phyloP scores from a whole-genome alignment of 2,329 filamentous ascomycete species.

The Penicillium sclerotigenum region DNA sequence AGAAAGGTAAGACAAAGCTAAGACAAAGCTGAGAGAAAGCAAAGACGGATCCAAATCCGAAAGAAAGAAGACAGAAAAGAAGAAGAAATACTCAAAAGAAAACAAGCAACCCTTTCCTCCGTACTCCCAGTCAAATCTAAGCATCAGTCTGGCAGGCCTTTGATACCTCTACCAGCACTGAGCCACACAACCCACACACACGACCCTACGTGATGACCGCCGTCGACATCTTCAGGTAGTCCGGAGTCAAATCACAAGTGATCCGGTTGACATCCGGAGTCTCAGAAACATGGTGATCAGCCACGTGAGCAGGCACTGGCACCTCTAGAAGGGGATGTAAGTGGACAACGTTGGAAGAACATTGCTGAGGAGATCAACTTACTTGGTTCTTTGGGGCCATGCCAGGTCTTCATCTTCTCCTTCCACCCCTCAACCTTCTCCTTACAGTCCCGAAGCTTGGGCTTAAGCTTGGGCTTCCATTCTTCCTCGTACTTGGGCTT shows the following conservation, averaged over 20 bases:
- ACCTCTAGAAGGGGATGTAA: background rate
- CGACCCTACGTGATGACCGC: background rate
- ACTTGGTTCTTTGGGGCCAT: background rate
- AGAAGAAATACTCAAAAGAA: no score
- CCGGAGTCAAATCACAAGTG: background rate
- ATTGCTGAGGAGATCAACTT: background rate
- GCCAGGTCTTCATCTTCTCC: background rate
- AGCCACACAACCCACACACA: background rate
- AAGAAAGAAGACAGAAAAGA: background rate
- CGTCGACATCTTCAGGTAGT: constrained; percentile 1
- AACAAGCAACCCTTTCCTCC: background rate
- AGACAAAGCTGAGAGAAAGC: background rate
- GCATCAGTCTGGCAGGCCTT: background rate
- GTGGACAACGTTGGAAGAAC: background rate
- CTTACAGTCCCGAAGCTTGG: background rate
- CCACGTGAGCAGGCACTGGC: background rate
- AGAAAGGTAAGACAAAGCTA: background rate
- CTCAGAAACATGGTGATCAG: background rate
- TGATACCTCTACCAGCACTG: background rate
- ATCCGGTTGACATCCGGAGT: background rate
- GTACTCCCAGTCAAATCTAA: background rate
- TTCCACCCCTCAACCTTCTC: background rate
- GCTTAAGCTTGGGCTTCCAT: background rate
- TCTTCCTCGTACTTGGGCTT: background rate
- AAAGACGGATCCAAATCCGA: background rate